Evolutionary conservation across 176 grass and related monocot species (phyloP).

Genomic region (Avena eriantha): DNA sequence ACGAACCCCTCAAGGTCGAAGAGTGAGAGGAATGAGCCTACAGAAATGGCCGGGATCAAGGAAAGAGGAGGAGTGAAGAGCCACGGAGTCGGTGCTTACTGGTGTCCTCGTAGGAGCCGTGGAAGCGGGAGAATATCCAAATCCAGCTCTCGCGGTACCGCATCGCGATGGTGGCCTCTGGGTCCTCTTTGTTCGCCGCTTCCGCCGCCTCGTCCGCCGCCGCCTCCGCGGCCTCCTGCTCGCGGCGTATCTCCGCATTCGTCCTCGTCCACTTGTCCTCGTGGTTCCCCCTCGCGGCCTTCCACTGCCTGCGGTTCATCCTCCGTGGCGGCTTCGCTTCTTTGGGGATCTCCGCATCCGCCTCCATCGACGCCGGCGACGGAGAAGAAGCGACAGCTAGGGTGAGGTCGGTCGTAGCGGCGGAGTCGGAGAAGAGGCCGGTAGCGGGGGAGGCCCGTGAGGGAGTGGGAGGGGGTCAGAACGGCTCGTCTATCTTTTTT

Average conservation of each 20-base stretch:
- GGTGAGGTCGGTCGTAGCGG: background rate
- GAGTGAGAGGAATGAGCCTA: background rate
- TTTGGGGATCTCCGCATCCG: background rate
- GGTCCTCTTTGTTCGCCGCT: background rate
- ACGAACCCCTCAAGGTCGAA: background rate
- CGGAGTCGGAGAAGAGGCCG: background rate
- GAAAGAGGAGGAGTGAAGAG: background rate
- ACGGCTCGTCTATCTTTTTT: too few relatives aligned
- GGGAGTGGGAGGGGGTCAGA: too few relatives aligned
- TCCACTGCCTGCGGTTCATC: constrained; percentile 6
- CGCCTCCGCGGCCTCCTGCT: background rate
- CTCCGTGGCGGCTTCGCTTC: background rate
- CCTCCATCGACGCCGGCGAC: background rate
- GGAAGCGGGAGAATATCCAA: background rate
- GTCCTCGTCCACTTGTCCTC: constrained; percentile 7
- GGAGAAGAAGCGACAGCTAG: background rate
- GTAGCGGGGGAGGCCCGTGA: too few relatives aligned
- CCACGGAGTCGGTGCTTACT: background rate
- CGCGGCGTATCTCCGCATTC: background rate
- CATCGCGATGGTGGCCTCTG: background rate
- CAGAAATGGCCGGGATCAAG: background rate
- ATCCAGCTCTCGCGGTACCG: background rate
- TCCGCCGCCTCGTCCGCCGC: background rate
- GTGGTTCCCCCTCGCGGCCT: background rate
- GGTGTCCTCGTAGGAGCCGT: constrained; percentile 4